Evolutionary conservation across 306 rosid species (phyloP), one percentile per base, ranked within the genome.

Genomic region (Vachellia pachyceras): DNA sequence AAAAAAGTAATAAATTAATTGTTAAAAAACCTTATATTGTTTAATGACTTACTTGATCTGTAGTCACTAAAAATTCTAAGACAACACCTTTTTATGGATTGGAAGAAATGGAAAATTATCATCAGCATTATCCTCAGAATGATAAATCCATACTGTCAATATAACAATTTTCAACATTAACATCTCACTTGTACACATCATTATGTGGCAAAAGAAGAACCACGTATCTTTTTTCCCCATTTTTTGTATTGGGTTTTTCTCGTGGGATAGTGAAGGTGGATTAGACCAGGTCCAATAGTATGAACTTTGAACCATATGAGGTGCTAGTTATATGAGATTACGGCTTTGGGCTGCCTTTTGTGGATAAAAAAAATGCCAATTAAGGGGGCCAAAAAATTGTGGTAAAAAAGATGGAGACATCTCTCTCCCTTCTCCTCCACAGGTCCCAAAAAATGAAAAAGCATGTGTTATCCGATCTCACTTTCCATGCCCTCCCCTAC

Each of bases 361-460:
- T 71, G 45, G 35, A 36, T 22, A n/a, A n/a, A 12, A 12, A 63
- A 29, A 36, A 1, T 10, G 5, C 6, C 8, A 22, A 67, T 10
- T 39, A 3, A 10, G 1, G 52, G 29, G 64, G 39, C 57, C n/a
- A n/a, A n/a, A 58, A 80, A 74, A 69, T 74, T 65, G 88, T 83
- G 85, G 87, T 84, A 82, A 83, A 66, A 4, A 44, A 77, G 86
- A 76, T 81, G 76, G 79, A 80, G 84, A 86, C 87, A 67, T 46
- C 47, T 83, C 72, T 10, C 79, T 81, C 83, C 39, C 84, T 91
- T 89, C 88, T 86, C 96, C 84, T 85, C 97, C 98, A 94, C 97
- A 91, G 73, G 82, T 78, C 82, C 86, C 39, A 6, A 57, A 11
- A 77, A 47, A 61, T 40, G 17, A n/a, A n/a, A n/a, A n/a, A n/a